A percentile compares a stretch with the other conserved stretches of the same genome.
Conservation (phyloP, 2,329 filamentous ascomycete species). For the Colletotrichum costaricense region DNA sequence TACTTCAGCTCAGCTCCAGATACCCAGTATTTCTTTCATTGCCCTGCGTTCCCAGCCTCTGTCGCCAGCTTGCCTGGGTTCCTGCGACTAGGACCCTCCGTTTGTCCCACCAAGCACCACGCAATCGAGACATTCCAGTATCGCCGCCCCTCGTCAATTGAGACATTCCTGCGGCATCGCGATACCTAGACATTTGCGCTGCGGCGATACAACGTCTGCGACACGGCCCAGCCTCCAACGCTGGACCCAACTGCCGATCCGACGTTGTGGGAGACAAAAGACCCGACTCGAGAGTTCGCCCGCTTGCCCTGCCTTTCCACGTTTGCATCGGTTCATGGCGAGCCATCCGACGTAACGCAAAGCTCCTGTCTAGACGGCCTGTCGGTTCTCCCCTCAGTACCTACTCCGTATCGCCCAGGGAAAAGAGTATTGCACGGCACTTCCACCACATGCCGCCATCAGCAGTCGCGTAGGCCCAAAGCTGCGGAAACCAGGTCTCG, state of each 20-base stretch:
- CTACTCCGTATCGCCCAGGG: background rate
- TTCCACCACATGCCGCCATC: constrained; percentile 23
- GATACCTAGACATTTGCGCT: background rate
- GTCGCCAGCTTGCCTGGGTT: background rate
- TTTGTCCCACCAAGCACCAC: background rate
- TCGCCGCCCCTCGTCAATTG: constrained; percentile 13
- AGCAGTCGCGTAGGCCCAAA: constrained; percentile 6
- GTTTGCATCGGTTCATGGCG: background rate
- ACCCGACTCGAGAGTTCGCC: background rate
- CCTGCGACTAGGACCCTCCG: background rate
- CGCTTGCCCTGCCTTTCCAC: background rate
- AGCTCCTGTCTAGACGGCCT: background rate
- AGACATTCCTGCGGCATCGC: constrained; percentile 31
- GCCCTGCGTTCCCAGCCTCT: constrained; percentile 5
- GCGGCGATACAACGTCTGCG: background rate
- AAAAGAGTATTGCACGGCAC: constrained; percentile 1
- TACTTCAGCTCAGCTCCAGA: constrained; percentile 25
- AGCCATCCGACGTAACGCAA: constrained; percentile 9
- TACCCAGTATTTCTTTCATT: constrained; percentile 20
- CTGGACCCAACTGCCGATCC: constrained; percentile 13
- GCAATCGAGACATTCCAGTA: constrained; percentile 19
- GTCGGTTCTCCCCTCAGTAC: too few relatives aligned
- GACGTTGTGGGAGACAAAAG: background rate
- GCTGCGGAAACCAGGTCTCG: constrained; percentile 19
- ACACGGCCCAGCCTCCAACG: background rate